Conservation (phyloP, 441 rosid species). For the Macaranga tanarius region DNA sequence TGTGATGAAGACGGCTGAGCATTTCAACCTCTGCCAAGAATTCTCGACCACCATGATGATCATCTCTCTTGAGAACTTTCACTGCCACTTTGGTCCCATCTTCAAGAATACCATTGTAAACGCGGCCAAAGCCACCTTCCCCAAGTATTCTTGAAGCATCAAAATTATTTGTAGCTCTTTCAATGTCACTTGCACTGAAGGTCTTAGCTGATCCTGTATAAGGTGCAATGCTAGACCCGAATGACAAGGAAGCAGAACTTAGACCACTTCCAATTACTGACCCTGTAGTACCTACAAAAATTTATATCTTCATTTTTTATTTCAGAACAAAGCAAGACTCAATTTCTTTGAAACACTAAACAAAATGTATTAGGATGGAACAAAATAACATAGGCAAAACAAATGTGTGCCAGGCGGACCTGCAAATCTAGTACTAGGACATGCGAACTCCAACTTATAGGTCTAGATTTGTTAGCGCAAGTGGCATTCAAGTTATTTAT, state of each 20-base stretch:
- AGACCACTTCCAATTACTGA: conserved; percentile 64
- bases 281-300: conserved; percentile 57
- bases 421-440: not conserved
- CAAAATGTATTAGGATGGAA: not conserved
- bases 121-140: conserved; percentile 95
- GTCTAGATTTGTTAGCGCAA: too few species aligned
- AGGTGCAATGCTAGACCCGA: conserved; percentile 80
- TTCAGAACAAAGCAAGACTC: conserved; percentile 8
- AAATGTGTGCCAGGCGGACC: not conserved
- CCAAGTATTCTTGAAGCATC: conserved; percentile 72
- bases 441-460: too few species aligned
- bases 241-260: conserved; percentile 75
- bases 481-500: not conserved
- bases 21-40: conserved; percentile 97
- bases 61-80: conserved; percentile 90
- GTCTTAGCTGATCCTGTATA: conserved; percentile 89
- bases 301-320: not conserved
- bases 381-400: conserved; percentile 12
- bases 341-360: conserved; percentile 10
- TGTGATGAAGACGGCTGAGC: conserved; percentile 97
- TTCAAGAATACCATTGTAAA: conserved; percentile 75
- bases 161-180: conserved; percentile 74
- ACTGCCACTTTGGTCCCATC: conserved; percentile 89
- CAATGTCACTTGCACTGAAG: conserved; percentile 66
- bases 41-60: conserved; percentile 89